Conservation (phyloP, 2,329 filamentous ascomycete genomes). For the Colletotrichum aenigma region DNA sequence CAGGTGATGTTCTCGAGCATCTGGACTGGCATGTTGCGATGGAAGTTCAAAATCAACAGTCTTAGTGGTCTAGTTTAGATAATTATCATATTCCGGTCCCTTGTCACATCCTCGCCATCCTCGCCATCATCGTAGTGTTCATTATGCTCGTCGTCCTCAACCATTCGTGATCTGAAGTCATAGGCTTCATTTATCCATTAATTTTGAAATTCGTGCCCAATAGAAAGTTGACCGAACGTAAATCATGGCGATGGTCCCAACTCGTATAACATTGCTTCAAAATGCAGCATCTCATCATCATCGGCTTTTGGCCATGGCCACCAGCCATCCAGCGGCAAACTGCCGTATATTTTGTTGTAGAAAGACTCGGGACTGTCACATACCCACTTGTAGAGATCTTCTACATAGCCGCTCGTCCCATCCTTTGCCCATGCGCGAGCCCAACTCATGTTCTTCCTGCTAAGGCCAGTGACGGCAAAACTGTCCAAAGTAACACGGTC, state of each 20-base stretch:
- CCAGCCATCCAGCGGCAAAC: constrained; percentile 14
- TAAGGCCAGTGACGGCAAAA: background rate
- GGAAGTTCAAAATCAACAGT: background rate
- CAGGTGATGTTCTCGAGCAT: background rate
- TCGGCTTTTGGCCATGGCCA: constrained; percentile 12
- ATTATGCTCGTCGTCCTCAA: background rate
- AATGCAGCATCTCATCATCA: rapidly evolving
- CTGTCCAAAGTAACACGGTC: background rate
- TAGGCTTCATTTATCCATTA: background rate
- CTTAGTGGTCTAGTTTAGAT: background rate
- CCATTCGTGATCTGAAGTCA: background rate
- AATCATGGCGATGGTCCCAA: background rate
- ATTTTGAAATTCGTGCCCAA: rapidly evolving
- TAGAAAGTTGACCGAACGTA: rapidly evolving
- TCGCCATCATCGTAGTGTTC: background rate
- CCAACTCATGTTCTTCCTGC: background rate
- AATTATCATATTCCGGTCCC: background rate
- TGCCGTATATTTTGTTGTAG: constrained; percentile 9
- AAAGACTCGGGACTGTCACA: rapidly evolving
- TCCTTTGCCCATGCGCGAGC: background rate
- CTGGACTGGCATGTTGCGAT: background rate
- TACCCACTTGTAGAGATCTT: background rate
- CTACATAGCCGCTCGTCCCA: rapidly evolving
- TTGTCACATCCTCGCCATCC: background rate
- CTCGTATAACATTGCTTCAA: background rate